Evolutionary conservation across 1,284 basidiomycete species (phyloP), one percentile per base, ranked within the genome.

Genomic region (Serendipita sp.): DNA sequence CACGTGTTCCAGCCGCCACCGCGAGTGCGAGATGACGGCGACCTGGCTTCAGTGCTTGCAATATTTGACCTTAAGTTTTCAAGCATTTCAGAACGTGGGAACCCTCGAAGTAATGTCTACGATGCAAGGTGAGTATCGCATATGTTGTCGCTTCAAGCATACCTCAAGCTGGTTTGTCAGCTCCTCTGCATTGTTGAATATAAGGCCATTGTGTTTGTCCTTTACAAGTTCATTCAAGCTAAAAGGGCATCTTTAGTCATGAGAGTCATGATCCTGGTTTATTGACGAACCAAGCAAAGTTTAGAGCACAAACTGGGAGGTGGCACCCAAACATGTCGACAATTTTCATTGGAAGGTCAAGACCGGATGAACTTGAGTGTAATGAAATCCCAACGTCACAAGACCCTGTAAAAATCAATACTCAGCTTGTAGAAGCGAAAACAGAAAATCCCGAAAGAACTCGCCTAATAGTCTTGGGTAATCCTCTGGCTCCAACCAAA

Each of bases 281-380:
- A 53, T n/a, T 34, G 6, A 67, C 83, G 38, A 67, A 92, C 91
- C 89, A 96, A 43, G 79, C 76, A 71, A 97, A 99, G 49, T 86
- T 79, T 5, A 93, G 78, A 0, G 96, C 94, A 66, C 94, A 89
- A 2, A 98, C 96, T 0, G 94, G 94, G 61, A 97, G 76, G 1
- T 85, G 87, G 68, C 93, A 98, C 0, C 96, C 96, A 73, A 99
- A 96, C 96, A 99, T 98, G 72, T 99, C 96, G 1, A 99, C 94
- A 6, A 99, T 87, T 74, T 99, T 99, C 96, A 99, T 99, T 1
- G 96, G 96, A 61, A 99, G 77, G 73, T 99, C 96, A 53, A 95
- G 75, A 0, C 83, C 89, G 0, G 91, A 95, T 0, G 91, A 93
- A 71, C 90, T 93, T 15, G 85, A 83, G 73, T 99, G 96, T 63